A percentile compares a stretch with the other conserved stretches of the same genome.
Evolutionary conservation across 177 flowering plant genomes (phyloP).

Genomic region (Tripterygium wilfordii): DNA sequence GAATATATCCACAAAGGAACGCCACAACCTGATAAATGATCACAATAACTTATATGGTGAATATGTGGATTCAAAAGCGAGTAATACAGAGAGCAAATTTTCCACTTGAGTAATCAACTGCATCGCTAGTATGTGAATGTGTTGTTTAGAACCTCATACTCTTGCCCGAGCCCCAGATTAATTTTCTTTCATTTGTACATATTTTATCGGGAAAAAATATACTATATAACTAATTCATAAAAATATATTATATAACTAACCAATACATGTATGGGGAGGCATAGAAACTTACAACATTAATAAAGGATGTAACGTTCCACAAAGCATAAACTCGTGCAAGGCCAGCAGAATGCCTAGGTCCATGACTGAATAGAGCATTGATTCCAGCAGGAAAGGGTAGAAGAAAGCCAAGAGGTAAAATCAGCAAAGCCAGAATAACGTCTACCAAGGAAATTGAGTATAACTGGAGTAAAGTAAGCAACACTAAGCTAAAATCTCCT

Average conservation of each 20-base stretch:
- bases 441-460: slow-evolving; percentile 77
- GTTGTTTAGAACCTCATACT: too few species aligned
- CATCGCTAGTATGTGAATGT: too few species aligned
- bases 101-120: too few species aligned
- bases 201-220: too few species aligned
- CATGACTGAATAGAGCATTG: slow-evolving; percentile 96
- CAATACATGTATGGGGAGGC: neutral
- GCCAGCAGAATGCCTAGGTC: slow-evolving; percentile 87
- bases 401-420: slow-evolving; percentile 86
- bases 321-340: slow-evolving; percentile 72
- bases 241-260: neutral
- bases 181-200: too few species aligned
- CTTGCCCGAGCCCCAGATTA: too few species aligned
- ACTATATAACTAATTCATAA: too few species aligned
- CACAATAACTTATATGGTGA: slow-evolving; percentile 1
- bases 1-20: slow-evolving; percentile 48
- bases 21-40: slow-evolving; percentile 35
- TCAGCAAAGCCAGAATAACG: slow-evolving; percentile 63
- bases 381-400: slow-evolving; percentile 97
- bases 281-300: slow-evolving; percentile 76
- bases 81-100: neutral
- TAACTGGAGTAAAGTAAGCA: slow-evolving; percentile 88
- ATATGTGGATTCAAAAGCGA: too few species aligned
- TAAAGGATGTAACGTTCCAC: slow-evolving; percentile 67
- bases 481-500: slow-evolving; percentile 94